Evolutionary conservation across 371 early-diverging fungal genomes (phyloP), one percentile per base, ranked within the genome.

Genomic region (Blastocladiella emersonii): DNA sequence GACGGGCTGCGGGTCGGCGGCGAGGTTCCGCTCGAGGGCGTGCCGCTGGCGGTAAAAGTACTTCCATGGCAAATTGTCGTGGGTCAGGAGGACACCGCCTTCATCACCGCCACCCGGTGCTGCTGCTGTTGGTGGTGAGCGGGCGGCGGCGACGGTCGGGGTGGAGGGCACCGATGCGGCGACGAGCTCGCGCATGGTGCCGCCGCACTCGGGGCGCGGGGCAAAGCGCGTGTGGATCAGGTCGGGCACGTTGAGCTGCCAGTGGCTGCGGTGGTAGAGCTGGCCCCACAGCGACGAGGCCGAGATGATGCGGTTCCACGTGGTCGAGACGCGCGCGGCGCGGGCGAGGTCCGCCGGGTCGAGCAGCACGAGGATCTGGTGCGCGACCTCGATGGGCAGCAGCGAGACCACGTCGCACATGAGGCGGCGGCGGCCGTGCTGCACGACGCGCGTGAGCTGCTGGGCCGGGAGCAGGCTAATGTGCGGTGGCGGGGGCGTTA

Each of bases 251-350:
- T 34, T 6, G 7, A 39, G 21, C 36, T 6, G 36, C 39, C 34
- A 27, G 56, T 15, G 37, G 67, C 56, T 66, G 70, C 30, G 48
- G 67, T 56, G 66, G 59, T 63, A n/a, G 32, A 83, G 68, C 36
- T 71, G 65, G 53, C 75, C 65, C 86, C 86, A 86, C 62, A 85
- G 70, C 57, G 73, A 74, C 61, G 77, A 74, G 66, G 81, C 81
- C n/a, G 64, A 60, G 7, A 80, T 63, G 51, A 81, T 70, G 32
- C 68, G 65, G 59, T 70, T 67, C 86, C 86, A 86, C 17, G 75
- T 65, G 48, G 66, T 67, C 64, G 76, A 77, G 44, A 86, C 79
- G 56, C 68, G 68, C 34, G 79, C 74, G 32, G 75, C 72, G 36
- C 57, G 63, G 23, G 17, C 56, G 17, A 32, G 25, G 23, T 45